Evolutionary conservation across 139 green algal species (phyloP).

Genomic region (Closterium sp.): DNA sequence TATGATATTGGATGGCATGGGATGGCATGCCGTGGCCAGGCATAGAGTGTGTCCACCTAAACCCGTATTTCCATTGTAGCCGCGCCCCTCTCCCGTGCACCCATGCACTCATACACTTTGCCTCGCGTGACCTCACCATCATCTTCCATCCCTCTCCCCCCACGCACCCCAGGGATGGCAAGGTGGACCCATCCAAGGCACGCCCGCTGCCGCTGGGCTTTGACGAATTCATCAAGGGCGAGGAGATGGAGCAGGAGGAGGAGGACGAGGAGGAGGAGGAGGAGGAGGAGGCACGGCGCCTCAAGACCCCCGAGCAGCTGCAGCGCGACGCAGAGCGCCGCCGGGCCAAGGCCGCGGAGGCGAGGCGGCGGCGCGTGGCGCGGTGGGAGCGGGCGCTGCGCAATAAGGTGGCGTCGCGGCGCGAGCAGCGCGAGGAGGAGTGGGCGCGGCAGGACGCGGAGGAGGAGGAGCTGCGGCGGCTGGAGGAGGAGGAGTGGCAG

Average conservation of each 20-base stretch:
- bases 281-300: not conserved
- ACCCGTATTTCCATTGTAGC: too few species aligned
- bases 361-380: not conserved
- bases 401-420: not conserved
- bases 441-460: conserved; percentile 8
- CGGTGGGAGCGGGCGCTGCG: not conserved
- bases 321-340: conserved; percentile 5
- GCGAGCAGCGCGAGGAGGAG: not conserved
- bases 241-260: not conserved
- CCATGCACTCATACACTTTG: not conserved
- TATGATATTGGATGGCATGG: not conserved
- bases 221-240: conserved; percentile 17
- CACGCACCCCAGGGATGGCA: not conserved
- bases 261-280: conserved; percentile 24
- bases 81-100: not conserved
- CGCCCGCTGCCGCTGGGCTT: conserved; percentile 10
- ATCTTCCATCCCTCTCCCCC: not conserved
- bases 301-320: conserved; percentile 9
- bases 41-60: too few species aligned
- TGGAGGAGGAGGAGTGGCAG: conserved; percentile 2
- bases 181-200: conserved; percentile 11
- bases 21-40: not conserved
- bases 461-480: not conserved
- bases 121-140: not conserved
- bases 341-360: not conserved